Evolutionary conservation across 1,284 basidiomycete genomes (phyloP).

Genomic region (Erythrobasidium hasegawianum): DNA sequence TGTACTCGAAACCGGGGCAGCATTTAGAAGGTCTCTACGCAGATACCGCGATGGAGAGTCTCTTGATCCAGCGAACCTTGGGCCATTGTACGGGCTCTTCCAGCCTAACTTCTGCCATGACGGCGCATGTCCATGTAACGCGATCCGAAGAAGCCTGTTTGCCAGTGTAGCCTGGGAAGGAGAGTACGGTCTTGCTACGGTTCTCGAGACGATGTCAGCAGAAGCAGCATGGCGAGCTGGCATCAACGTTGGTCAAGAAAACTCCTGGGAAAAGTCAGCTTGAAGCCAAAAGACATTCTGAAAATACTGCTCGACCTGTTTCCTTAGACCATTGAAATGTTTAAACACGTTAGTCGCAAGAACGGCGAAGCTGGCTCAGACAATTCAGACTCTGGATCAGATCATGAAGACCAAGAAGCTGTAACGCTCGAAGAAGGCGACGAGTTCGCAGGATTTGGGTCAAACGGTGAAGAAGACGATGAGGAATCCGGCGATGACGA

Average conservation of each 20-base stretch:
- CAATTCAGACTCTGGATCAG: too few relatives aligned
- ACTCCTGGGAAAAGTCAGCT: too few relatives aligned
- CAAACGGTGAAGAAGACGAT: neutral
- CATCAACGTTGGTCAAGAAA: neutral
- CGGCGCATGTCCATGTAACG: constrained; percentile 24
- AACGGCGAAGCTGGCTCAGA: neutral
- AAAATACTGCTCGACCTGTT: too few relatives aligned
- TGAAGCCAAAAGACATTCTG: too few relatives aligned
- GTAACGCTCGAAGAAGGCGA: too few relatives aligned
- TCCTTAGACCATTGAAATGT: neutral
- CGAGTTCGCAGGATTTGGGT: neutral
- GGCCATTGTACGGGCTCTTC: neutral
- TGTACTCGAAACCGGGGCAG: neutral
- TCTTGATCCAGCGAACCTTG: constrained; percentile 15
- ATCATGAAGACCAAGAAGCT: too few relatives aligned
- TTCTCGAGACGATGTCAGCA: neutral
- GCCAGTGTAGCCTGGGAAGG: constrained; percentile 3
- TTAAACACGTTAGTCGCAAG: neutral
- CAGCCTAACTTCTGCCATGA: constrained; percentile 20
- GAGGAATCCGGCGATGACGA: too few relatives aligned
- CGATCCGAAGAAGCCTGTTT: neutral
- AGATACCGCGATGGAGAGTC: constrained; percentile 12
- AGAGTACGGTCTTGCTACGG: neutral
- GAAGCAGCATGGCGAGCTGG: neutral
- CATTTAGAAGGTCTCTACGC: constrained; percentile 7